Percentiles rank a stretch among this genome's conserved stretches.
Conservation (phyloP, 108 stramenopile genomes). For the Fistulifera pelliculosa region DNA sequence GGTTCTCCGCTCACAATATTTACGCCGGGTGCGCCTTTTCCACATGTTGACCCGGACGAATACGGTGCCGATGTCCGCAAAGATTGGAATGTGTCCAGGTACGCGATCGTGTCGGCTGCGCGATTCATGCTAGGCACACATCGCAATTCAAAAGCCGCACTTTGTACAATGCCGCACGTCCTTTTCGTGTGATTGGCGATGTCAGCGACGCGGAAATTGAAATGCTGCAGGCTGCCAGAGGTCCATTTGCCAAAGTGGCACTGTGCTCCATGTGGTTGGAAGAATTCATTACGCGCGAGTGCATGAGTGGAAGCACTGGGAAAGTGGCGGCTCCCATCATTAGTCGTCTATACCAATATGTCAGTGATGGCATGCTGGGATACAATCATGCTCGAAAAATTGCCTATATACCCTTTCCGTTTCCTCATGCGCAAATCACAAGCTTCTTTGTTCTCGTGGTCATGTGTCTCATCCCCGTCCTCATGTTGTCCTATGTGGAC, state of each 20-base stretch:
- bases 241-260: constrained; percentile 60
- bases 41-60: constrained; percentile 45
- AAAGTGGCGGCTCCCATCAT: constrained; percentile 46
- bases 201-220: constrained; percentile 49
- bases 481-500: constrained; percentile 52
- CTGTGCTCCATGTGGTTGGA: constrained; percentile 56
- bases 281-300: constrained; percentile 67
- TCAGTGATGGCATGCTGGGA: constrained; percentile 40
- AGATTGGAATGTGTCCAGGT: constrained; percentile 16
- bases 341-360: constrained; percentile 46
- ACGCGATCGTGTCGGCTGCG: constrained; percentile 6
- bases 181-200: constrained; percentile 67
- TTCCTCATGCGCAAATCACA: constrained; percentile 64
- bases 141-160: constrained; percentile 34
- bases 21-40: constrained; percentile 53
- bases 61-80: constrained; percentile 35
- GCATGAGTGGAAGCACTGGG: constrained; percentile 50
- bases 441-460: constrained; percentile 36
- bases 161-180: constrained; percentile 56
- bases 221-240: constrained; percentile 54
- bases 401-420: constrained; percentile 73
- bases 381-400: constrained; percentile 78
- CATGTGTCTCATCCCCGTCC: constrained; percentile 35
- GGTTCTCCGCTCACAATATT: constrained; percentile 53
- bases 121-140: constrained; percentile 39